Evolutionary conservation across 257 asterid genomes (phyloP), one percentile per base, ranked within the genome.

Genomic region (Solanum boliviense): DNA sequence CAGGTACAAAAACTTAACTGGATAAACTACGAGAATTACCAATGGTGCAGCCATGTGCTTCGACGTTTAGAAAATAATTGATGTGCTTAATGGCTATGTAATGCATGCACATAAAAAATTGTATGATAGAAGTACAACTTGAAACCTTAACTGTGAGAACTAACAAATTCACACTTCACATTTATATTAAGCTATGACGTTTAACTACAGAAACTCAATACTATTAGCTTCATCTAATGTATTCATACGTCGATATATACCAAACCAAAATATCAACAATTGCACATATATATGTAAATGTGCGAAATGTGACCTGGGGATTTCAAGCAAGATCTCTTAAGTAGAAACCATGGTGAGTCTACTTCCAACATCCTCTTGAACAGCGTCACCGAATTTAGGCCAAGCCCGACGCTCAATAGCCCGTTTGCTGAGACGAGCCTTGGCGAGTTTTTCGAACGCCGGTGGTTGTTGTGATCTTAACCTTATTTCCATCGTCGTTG

Each of bases 271-370:
- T 27, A 13, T 70, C 39, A 20, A 68, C 11, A 70, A 25, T 68
- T 65, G 76, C 60, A 23, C 34, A 60, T 52, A 32, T 27, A 36
- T 25, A 18, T 15, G 23, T 10, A 36, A 1, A 29, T 32, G 39
- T 29, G 15, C 15, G 12, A 6, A 29, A 71, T 36, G 44, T n/a
- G 88, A 96, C 98, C 99, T 6, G 95, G 94, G 60, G 95, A 96
- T 94, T 89, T 96, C 98, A 15, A 96, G 96, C 86, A 94, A 84
- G 89, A 96, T 94, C 93, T 96, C 99, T 72, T 96, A 98, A 3
- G 99, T 96, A 58, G 99, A 95, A 20, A 96, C 98, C 98, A 94
- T 95, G 35, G 99, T 96, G 46, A 95, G 94, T 58, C 96, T 95
- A 84, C 90, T 87, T 62, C 98, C 96, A 29, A 93, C 96, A 44